Evolutionary conservation across 805 yeast species (phyloP), one percentile per base, ranked within the genome.

Genomic region (Cyberlindnera meyerae): DNA sequence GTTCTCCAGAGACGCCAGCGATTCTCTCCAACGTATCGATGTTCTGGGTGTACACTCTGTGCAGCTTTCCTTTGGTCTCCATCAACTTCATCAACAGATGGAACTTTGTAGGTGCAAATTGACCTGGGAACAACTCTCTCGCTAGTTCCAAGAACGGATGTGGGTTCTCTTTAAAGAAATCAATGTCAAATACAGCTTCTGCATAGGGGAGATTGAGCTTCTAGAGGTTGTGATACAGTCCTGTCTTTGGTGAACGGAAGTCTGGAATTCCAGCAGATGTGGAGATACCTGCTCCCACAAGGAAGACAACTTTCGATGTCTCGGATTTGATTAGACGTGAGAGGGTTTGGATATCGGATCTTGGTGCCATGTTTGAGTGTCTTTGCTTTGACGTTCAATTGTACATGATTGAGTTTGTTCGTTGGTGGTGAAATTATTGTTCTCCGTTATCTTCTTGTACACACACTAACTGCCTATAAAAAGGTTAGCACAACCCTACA

Each of bases 231-330:
- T 88, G 75, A 52, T 90, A 90, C 6, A 90, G 70, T 0, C 95
- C 95, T 1, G 97, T 90, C 29, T 77, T 73, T 1, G 97, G 97
- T 14, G 94, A 79, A 48, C 97, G 68, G 58, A 90, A 90, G 58
- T 90, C 98, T 0, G 97, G 98, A 31, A 89, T 90, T 0, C 97
- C 98, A 31, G 95, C 88, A 3, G 84, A 68, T 0, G 97, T 90
- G 3, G 96, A 86, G 27, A 88, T 79, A 1, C 98, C 98, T 0
- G 98, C 98, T 1, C 98, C 98, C 8, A 79, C 80, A 62, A 82
- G 73, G 51, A 83, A 78, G 0, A 79, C 73, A 6, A 81, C 71
- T 44, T 73, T 71, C 7, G 36, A 12, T 8, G 24, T n/a, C 8
- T 42, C 39, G 6, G 20, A 11, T 1, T 29, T 43, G 17, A 52